Evolutionary conservation across 306 rosid genomes (phyloP).

Genomic region (Hippophae tibetana): DNA sequence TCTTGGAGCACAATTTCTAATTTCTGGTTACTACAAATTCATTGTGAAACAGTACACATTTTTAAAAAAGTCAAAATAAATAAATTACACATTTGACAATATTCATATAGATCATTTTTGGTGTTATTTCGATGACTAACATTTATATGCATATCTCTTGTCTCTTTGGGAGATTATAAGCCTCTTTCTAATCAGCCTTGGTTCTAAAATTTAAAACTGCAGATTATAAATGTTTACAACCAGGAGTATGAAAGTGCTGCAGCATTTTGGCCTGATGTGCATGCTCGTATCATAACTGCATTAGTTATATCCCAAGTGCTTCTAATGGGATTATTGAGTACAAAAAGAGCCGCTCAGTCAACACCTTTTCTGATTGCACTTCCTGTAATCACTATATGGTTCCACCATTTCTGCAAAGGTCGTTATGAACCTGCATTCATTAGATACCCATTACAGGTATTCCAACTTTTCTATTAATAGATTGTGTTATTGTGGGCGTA

Average conservation of each 20-base stretch:
- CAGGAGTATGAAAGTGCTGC: slow-evolving; percentile 91
- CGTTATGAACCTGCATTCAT: slow-evolving; percentile 81
- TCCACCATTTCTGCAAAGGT: slow-evolving; percentile 70
- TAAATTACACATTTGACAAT: too few species aligned
- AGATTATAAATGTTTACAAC: slow-evolving; percentile 91
- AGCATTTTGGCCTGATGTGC: slow-evolving; percentile 99
- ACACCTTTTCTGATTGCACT: slow-evolving; percentile 81
- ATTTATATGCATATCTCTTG: too few species aligned
- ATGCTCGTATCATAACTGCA: slow-evolving; percentile 64
- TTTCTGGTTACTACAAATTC: too few species aligned
- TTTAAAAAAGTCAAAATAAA: too few species aligned
- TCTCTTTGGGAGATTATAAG: too few species aligned
- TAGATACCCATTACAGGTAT: slow-evolving; percentile 58
- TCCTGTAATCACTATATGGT: slow-evolving; percentile 68
- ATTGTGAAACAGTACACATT: too few species aligned
- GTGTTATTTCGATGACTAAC: too few species aligned
- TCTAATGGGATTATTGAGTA: slow-evolving; percentile 64
- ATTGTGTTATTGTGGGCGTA: too few species aligned
- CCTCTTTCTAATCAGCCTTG: background rate
- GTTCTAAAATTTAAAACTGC: slow-evolving; percentile 26
- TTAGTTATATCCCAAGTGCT: slow-evolving; percentile 63
- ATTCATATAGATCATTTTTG: too few species aligned
- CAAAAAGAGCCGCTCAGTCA: slow-evolving; percentile 60
- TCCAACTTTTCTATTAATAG: too few species aligned
- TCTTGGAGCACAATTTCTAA: too few species aligned